Evolutionary conservation across 2,329 filamentous ascomycete genomes (phyloP), one percentile per base, ranked within the genome.

Genomic region (Fusarium globosum): DNA sequence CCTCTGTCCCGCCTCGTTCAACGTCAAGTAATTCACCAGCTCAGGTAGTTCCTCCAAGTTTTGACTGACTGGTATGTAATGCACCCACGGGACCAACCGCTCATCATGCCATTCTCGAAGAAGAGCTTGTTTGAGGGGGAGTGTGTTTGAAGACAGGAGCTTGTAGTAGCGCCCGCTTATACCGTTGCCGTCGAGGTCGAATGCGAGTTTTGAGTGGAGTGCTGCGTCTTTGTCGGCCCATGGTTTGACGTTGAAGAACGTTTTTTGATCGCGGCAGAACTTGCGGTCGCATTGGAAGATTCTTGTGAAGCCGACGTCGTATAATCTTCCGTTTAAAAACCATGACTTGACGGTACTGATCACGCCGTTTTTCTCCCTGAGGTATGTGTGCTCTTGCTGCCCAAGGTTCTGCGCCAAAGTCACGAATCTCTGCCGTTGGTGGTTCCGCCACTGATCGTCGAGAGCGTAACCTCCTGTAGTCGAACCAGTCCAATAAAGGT

Each of bases 81-180:
- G 88, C 8, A 87, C 80, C 88, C 88, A 90, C 0, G 88, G 87
- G 15, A 85, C 61, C 6, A 90, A 81, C 0, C 88, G 79, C 30
- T 90, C 87, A 66, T 89, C 87, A 66, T 90, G 88, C 89, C 88
- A 90, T 77, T 90, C 88, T 6, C 83, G 81, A 13, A 89, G 78
- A 0, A 89, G 72, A 0, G 87, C 88, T 70, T 86, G 83, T 74
- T 90, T 90, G 21, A 90, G 76, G 0, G 86, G 85, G 2, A 82
- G 73, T 4, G 84, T 86, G 7, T 80, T 81, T 2, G 86, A 88
- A 0, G 84, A 83, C 4, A 90, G 78, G 0, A 90, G 78, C 42
- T 83, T 83, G 74, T 87, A 86, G 74, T 83, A 90, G 2, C 88
- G 84, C 0, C 87, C 88, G 38, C 85, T 88, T 65, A 88, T 86